Evolutionary conservation across 208 protist genomes (phyloP).

Genomic region (Porcisia hertigi): DNA sequence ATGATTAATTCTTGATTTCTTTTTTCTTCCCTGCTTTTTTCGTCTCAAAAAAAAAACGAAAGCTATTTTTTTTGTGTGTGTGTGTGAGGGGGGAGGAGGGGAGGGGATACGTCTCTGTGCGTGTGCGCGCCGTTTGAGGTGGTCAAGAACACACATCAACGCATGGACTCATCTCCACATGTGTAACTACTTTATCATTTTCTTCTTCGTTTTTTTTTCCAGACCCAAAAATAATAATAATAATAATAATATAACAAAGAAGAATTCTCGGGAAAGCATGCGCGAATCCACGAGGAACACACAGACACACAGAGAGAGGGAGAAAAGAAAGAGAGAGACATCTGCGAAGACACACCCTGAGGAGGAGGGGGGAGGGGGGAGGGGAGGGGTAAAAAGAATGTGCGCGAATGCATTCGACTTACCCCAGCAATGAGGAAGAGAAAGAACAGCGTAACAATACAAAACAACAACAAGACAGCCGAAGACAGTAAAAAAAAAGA

Average conservation of each 20-base stretch:
- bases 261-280: neutral
- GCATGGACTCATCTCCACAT: neutral
- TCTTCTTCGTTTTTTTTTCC: neutral
- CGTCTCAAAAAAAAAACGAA: neutral
- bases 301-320: neutral
- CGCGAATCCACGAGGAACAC: neutral
- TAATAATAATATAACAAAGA: neutral
- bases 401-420: no score
- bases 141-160: neutral
- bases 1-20: conserved; percentile 6
- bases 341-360: no score
- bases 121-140: neutral
- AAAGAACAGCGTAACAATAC: no score
- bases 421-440: no score
- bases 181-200: neutral
- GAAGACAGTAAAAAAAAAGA: no score
- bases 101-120: no score
- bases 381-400: neutral
- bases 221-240: neutral
- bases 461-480: no score
- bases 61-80: neutral
- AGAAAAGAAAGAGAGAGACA: neutral
- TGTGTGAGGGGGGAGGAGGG: neutral
- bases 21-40: neutral
- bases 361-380: neutral